Evolutionary conservation across 179 eudicot genomes (phyloP).

Genomic region (Beta corolliflora): DNA sequence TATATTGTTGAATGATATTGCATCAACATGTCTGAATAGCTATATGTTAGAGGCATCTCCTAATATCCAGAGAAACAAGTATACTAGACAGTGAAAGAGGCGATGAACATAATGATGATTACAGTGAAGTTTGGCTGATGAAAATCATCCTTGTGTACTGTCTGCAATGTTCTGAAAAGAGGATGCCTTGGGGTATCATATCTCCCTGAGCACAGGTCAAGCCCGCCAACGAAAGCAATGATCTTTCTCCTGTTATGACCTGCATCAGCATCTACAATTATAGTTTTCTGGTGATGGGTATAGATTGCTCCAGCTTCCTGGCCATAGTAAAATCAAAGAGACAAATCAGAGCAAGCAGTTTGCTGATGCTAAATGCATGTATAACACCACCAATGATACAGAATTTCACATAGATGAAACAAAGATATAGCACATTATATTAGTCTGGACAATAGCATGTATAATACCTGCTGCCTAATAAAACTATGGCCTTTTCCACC

Average conservation of each 20-base stretch:
- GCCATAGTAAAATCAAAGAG: not conserved
- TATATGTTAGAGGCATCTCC: no score
- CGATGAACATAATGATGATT: conserved; percentile 23
- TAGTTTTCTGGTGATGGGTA: conserved; percentile 88
- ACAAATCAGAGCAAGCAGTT: not conserved
- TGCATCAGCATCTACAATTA: conserved; percentile 82
- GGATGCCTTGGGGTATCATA: conserved; percentile 72
- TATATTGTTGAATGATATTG: not conserved
- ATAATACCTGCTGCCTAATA: conserved; percentile 35
- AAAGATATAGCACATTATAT: conserved; percentile 1
- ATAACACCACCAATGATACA: not conserved
- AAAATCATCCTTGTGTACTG: conserved; percentile 69
- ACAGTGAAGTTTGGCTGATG: conserved; percentile 66
- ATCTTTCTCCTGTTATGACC: conserved; percentile 60
- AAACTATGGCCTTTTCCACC: conserved; percentile 50
- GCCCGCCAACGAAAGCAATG: conserved; percentile 84
- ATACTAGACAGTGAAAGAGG: conserved; percentile 5
- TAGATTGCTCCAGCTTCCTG: conserved; percentile 82
- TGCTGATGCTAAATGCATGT: not conserved
- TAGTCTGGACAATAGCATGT: not conserved
- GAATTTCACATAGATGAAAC: not conserved
- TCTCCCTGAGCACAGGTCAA: conserved; percentile 74
- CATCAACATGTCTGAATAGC: not conserved
- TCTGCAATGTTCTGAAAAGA: conserved; percentile 55
- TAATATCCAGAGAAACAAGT: not conserved